Base-by-base conservation (phyloP, 805 yeast species). In the Myxozyma sirexii region DNA sequence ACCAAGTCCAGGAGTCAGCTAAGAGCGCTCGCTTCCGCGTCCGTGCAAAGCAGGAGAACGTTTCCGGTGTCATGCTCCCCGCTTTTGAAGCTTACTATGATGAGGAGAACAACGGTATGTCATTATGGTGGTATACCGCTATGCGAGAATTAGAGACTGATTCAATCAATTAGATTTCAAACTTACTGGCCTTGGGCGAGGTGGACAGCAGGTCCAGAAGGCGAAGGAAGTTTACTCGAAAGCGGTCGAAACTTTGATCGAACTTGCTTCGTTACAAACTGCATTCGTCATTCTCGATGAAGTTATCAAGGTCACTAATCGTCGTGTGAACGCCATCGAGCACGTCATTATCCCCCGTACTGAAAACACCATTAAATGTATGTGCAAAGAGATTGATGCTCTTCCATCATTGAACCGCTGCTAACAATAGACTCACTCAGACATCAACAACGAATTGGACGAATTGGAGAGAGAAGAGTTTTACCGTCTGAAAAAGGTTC, bases 401-500 rank as follows among this genome's bases (percentile, higher is more conserved):
- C 10, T 33, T 26, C 17, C 4, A 17, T 13, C 17, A 17, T 37
- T 4, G 6, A 4, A 10, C 10, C 13, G 13, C 15, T 12, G 37
- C 26, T 45, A 35, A 47, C 33, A n/a, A n/a, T n/a, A n/a, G 27
- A 24, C 24, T 23, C 3, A 6, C 26, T 29, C 81, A 54, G 84
- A 93, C 77, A 93, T 93, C 79, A 92, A 91, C 75, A 88, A 97
- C 35, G 99, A 93, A 76, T 82, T 93, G 72, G 99, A 94, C 76
- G 99, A 93, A 77, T 82, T 94, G 74, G 98, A 94, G 74, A 88
- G 99, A 82, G 99, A 93, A 77, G 99, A 93, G 77, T 93, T 93
- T 73, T 94, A 92, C 78, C 82, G 99, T 70, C 83, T 93, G 78
- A 94, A 94, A 80, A 93, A 93, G 76, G 97, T 93, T 54, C 97